Percentiles rank a stretch among this genome's conserved stretches.
These are phyloP conservation scores for Nematocida parisii DNA, from an alignment of 371 early-diverging fungal species.

Conservation along the genomic window DNA sequence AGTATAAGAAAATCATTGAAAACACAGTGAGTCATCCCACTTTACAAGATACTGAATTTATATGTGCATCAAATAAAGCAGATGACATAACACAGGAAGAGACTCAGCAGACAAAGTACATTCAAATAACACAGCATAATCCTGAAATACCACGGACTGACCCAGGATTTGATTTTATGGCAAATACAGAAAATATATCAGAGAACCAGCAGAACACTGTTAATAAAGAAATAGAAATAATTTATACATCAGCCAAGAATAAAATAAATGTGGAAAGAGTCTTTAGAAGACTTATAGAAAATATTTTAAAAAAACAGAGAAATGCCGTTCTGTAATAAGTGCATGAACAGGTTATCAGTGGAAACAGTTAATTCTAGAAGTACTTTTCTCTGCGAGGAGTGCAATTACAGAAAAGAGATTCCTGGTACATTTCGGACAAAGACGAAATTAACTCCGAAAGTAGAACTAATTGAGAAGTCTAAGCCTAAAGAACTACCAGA, in stretches of 20 bases:
- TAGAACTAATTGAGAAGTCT: conserved; percentile 46
- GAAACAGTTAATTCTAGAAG: conserved; percentile 19
- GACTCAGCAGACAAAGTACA: neutral
- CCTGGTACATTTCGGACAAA: conserved; percentile 38
- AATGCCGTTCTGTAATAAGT: conserved; percentile 57
- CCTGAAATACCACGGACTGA: no score
- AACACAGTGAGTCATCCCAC: conserved; percentile 55
- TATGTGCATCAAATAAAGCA: conserved; percentile 83
- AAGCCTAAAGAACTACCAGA: conserved; percentile 59
- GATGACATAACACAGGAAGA: conserved; percentile 69
- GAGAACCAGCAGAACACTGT: neutral
- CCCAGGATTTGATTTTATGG: conserved; percentile 15
- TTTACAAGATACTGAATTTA: conserved; percentile 76
- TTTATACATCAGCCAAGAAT: conserved; percentile 48
- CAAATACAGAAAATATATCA: neutral
- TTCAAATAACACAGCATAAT: neutral
- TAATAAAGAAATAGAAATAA: conserved; percentile 11
- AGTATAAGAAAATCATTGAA: conserved; percentile 70
- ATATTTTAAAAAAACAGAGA: conserved; percentile 27
- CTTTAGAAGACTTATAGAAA: conserved; percentile 26
- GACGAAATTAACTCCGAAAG: conserved; percentile 25
- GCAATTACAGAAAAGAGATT: conserved; percentile 60
- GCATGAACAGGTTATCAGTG: conserved; percentile 57
- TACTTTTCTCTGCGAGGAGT: conserved; percentile 59
- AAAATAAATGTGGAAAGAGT: conserved; percentile 21